A percentile compares a stretch with the other conserved stretches of the same genome.
Conservation (phyloP, 768 basidiomycete species). For the Rhodotorula sphaerocarpa region DNA sequence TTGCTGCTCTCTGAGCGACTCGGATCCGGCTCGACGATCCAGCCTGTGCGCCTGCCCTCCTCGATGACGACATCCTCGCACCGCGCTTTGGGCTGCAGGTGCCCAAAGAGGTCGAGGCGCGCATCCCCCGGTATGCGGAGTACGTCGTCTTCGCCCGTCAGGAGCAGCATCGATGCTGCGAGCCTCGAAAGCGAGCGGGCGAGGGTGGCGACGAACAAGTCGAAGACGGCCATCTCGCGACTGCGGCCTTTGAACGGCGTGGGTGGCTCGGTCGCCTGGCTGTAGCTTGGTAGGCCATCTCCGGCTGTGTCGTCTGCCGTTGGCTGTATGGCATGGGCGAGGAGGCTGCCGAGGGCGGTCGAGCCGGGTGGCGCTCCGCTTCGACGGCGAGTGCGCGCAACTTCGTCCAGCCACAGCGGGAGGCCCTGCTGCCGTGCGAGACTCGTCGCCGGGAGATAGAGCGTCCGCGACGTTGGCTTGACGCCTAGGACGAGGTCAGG, state of each 20-base stretch:
- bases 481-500: conserved; percentile 4
- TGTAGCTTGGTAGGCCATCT: neutral
- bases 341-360: neutral
- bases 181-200: neutral
- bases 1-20: no score
- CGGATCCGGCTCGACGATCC: neutral
- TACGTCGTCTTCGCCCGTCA: neutral
- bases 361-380: neutral
- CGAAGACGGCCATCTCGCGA: conserved; percentile 10
- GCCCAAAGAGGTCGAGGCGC: conserved; percentile 8
- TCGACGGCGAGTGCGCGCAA: neutral
- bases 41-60: neutral
- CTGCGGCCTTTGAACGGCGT: neutral
- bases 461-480: neutral
- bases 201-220: conserved; percentile 9
- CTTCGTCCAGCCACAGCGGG: neutral
- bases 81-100: conserved; percentile 14
- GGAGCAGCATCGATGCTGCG: conserved; percentile 1
- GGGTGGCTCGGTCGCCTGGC: neutral
- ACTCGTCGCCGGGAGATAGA: neutral
- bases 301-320: neutral
- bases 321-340: no score
- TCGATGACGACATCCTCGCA: conserved; percentile 14
- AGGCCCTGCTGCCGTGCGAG: neutral
- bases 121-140: neutral